A percentile compares a stretch with the other conserved stretches of the same genome.
phyloP scores from a whole-genome alignment of 2,329 filamentous ascomycete species.

The Sclerotinia glacialis region DNA sequence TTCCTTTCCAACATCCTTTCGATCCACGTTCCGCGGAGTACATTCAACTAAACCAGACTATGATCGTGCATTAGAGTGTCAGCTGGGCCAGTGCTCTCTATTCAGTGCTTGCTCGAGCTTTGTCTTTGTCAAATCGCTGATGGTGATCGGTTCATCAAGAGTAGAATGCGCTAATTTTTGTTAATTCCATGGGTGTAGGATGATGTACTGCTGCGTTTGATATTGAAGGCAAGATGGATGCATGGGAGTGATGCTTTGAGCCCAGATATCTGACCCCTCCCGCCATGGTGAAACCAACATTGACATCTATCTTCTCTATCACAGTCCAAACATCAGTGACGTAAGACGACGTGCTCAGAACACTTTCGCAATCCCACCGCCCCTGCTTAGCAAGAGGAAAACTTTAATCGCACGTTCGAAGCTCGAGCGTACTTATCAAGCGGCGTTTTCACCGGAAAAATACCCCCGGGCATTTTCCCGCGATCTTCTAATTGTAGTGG shows the following conservation, averaged over 20 bases:
- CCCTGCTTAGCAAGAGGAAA: neutral
- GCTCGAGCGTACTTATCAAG: neutral
- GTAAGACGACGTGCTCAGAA: neutral
- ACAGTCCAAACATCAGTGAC: no score
- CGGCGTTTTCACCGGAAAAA: neutral
- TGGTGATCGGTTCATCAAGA: no score
- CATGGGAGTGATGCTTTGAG: neutral
- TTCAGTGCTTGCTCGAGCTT: neutral
- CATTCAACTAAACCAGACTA: neutral
- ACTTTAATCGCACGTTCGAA: neutral
- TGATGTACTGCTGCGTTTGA: neutral
- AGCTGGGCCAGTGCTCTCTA: neutral
- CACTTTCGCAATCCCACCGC: neutral
- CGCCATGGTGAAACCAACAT: neutral
- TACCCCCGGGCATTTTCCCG: neutral
- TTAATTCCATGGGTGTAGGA: neutral
- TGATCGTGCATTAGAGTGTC: neutral
- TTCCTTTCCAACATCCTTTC: neutral
- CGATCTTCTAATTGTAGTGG: neutral
- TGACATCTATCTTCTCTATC: neutral
- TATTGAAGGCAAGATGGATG: neutral
- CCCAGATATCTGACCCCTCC: neutral
- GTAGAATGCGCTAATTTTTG: neutral
- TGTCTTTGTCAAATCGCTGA: neutral
- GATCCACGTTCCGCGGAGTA: neutral